Evolutionary conservation across 1,284 basidiomycete genomes (phyloP).

Genomic region (Earliella scabrosa): DNA sequence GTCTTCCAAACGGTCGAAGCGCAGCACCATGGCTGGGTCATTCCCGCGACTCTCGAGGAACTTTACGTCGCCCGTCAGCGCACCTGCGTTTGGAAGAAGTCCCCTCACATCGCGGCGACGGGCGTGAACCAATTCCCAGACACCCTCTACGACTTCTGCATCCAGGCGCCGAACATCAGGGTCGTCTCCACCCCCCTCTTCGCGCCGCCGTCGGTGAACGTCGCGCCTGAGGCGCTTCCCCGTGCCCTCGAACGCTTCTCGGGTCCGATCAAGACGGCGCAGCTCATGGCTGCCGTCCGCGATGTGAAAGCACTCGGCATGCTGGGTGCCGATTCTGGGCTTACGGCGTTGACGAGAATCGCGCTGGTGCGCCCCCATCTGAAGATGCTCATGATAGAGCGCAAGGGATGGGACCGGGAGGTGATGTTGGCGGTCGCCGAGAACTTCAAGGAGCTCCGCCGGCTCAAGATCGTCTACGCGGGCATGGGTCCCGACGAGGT

Average conservation of each 20-base stretch:
- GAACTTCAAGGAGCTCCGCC: constrained; percentile 32
- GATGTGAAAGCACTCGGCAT: constrained; percentile 31
- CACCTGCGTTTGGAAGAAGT: constrained; percentile 13
- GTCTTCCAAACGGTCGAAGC: constrained; percentile 32
- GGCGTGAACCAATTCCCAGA: constrained; percentile 32
- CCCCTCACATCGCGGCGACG: constrained; percentile 10
- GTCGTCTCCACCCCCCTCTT: constrained; percentile 31
- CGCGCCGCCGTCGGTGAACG: constrained; percentile 25
- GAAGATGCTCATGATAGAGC: constrained; percentile 32
- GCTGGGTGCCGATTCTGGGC: constrained; percentile 24
- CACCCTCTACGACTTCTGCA: constrained; percentile 30
- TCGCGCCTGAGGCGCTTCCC: constrained; percentile 34
- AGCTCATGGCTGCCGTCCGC: constrained; percentile 19
- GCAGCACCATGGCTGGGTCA: constrained; percentile 23
- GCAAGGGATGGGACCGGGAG: constrained; percentile 36
- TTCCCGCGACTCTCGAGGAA: constrained; percentile 38
- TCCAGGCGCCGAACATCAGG: constrained; percentile 26
- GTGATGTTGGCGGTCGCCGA: constrained; percentile 31
- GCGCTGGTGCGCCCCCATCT: constrained; percentile 20
- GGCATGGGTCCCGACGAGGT: constrained; percentile 32
- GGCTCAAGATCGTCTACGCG: constrained; percentile 33
- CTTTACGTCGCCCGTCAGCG: constrained; percentile 40
- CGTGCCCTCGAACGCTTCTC: constrained; percentile 31
- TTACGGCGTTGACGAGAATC: constrained; percentile 26
- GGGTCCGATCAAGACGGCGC: constrained; percentile 30